Conservation (phyloP, 2,329 filamentous ascomycete species). For the Eutypella sp. region DNA sequence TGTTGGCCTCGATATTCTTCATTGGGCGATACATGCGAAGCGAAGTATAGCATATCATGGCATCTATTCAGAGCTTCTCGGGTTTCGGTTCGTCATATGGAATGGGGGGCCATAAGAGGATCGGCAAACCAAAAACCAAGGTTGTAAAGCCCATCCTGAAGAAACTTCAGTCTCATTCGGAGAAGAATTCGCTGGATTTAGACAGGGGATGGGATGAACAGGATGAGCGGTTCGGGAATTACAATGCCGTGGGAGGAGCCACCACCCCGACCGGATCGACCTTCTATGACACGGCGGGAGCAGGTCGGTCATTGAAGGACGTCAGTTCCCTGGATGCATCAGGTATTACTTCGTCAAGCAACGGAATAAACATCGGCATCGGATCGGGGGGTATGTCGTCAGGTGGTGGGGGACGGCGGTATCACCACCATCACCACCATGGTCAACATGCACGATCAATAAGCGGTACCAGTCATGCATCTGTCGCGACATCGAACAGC, state of each 20-base stretch:
- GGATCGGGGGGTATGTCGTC: constrained; percentile 23
- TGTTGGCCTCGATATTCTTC: too few species aligned
- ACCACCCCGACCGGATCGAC: constrained; percentile 1
- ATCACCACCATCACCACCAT: constrained; percentile 36
- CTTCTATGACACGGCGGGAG: constrained; percentile 17
- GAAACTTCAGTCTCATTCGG: constrained; percentile 48
- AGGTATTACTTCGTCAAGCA: constrained; percentile 16
- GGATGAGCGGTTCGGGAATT: constrained; percentile 31
- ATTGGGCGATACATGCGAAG: too few species aligned
- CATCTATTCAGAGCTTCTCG: constrained; percentile 29
- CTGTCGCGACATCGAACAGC: constrained; percentile 51
- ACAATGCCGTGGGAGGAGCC: constrained; percentile 15
- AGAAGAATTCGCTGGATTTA: constrained; percentile 59
- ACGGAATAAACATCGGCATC: constrained; percentile 42
- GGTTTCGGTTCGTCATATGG: constrained; percentile 21
- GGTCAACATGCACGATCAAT: constrained; percentile 42
- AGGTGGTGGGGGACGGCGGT: constrained; percentile 31
- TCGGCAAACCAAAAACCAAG: constrained; percentile 43
- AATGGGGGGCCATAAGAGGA: constrained; percentile 28
- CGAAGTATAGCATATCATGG: too few species aligned
- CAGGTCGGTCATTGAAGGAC: neutral
- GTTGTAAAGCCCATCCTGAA: constrained; percentile 59
- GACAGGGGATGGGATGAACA: constrained; percentile 57
- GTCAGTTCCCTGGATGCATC: neutral
- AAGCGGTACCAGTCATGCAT: constrained; percentile 53